These are phyloP conservation scores for Cryptococcus deneoformans DNA, from an alignment of 1,284 basidiomycete species.

Conservation along the genomic window DNA sequence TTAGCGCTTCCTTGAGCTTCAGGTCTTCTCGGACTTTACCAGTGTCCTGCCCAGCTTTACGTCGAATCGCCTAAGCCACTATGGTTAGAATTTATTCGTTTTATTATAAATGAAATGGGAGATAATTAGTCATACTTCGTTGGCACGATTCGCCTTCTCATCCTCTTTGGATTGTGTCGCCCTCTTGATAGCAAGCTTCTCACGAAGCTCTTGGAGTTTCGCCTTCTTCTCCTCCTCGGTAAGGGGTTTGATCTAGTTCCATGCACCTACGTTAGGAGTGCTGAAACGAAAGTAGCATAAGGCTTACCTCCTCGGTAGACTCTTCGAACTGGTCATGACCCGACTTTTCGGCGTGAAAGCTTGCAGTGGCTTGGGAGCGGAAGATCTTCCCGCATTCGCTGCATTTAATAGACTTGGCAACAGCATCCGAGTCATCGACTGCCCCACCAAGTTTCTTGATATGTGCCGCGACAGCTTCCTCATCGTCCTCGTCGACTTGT, in stretches of 20 bases:
- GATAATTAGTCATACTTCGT: slow-evolving; percentile 55
- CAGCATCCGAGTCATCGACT: slow-evolving; percentile 28
- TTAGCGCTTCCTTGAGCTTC: slow-evolving; percentile 68
- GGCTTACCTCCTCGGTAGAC: slow-evolving; percentile 80
- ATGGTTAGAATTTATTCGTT: background rate
- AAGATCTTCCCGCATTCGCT: slow-evolving; percentile 77
- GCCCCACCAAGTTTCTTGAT: slow-evolving; percentile 39
- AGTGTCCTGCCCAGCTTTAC: slow-evolving; percentile 80
- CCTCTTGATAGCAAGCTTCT: slow-evolving; percentile 73
- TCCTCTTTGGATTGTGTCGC: slow-evolving; percentile 67
- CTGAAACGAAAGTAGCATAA: background rate
- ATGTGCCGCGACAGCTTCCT: slow-evolving; percentile 56
- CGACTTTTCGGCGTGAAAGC: slow-evolving; percentile 92
- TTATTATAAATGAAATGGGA: background rate
- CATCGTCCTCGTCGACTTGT: slow-evolving; percentile 65
- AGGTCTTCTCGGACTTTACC: slow-evolving; percentile 71
- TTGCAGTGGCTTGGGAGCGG: slow-evolving; percentile 81
- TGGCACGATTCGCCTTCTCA: slow-evolving; percentile 66
- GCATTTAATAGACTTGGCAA: slow-evolving; percentile 44
- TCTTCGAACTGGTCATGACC: slow-evolving; percentile 95
- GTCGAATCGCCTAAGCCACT: slow-evolving; percentile 56
- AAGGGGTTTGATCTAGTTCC: slow-evolving; percentile 58
- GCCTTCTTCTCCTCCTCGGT: slow-evolving; percentile 92
- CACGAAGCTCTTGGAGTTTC: slow-evolving; percentile 73
- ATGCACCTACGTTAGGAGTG: slow-evolving; percentile 1